phyloP scores from a whole-genome alignment of 441 rosid species.

The Capsella rubella region DNA sequence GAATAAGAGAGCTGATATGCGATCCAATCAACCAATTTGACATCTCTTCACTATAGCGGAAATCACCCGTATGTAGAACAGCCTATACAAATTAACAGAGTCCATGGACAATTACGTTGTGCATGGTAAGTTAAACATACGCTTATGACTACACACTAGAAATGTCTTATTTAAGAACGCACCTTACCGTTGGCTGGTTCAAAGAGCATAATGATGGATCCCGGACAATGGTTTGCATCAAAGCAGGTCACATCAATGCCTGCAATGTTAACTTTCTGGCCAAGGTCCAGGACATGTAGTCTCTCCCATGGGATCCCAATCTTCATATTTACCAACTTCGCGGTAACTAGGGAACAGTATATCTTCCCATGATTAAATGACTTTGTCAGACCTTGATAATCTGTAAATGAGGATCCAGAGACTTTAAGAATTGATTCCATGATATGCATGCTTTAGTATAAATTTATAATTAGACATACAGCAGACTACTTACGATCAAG shows the following conservation, averaged over 20 bases:
- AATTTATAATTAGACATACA: slow-evolving; percentile 23
- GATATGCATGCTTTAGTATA: slow-evolving; percentile 2
- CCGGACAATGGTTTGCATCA: slow-evolving; percentile 98
- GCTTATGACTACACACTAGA: neutral
- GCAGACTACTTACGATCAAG: slow-evolving; percentile 86
- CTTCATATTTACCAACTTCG: slow-evolving; percentile 84
- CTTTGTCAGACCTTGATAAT: slow-evolving; percentile 94
- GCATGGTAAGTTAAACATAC: neutral
- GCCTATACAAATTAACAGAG: slow-evolving; percentile 52
- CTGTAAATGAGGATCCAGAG: slow-evolving; percentile 52
- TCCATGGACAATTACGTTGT: neutral
- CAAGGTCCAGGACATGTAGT: slow-evolving; percentile 71
- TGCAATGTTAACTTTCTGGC: slow-evolving; percentile 68
- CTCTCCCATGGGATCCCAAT: slow-evolving; percentile 89
- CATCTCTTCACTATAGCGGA: slow-evolving; percentile 79
- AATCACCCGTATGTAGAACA: slow-evolving; percentile 94
- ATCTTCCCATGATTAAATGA: slow-evolving; percentile 91
- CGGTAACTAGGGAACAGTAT: slow-evolving; percentile 88
- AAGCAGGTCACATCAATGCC: slow-evolving; percentile 80
- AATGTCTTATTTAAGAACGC: slow-evolving; percentile 40
- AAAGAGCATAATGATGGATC: slow-evolving; percentile 84
- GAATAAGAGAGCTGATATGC: slow-evolving; percentile 77
- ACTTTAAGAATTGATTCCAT: slow-evolving; percentile 14
- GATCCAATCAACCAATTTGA: slow-evolving; percentile 49
- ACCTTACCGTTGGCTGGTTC: slow-evolving; percentile 95